Conservation (phyloP, 2,329 filamentous ascomycete genomes). For the Penicillium sp. region DNA sequence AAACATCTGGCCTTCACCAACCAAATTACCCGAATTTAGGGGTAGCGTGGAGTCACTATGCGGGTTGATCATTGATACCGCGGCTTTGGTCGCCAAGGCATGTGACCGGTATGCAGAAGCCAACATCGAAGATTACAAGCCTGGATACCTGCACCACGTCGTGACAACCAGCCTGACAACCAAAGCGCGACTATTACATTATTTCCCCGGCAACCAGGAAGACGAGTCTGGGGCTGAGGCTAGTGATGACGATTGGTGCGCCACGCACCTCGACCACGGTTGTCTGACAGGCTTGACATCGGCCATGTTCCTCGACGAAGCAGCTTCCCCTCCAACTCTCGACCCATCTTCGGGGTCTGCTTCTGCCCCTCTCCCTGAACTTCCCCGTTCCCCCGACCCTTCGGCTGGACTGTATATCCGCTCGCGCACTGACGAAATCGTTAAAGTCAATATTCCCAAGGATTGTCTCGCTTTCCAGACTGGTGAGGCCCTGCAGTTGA, state of each 20-base stretch:
- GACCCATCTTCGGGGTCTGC: constrained; percentile 26
- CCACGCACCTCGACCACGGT: constrained; percentile 74
- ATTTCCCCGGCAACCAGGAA: constrained; percentile 63
- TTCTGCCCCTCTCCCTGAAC: constrained; percentile 60
- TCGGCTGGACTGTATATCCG: constrained; percentile 90
- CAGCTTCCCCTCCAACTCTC: constrained; percentile 37
- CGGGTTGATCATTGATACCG: constrained; percentile 81
- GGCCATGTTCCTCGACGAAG: constrained; percentile 93
- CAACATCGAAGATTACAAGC: constrained; percentile 74
- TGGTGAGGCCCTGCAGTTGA: constrained; percentile 84
- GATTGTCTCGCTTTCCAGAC: constrained; percentile 97
- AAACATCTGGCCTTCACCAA: constrained; percentile 79
- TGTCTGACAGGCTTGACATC: constrained; percentile 92
- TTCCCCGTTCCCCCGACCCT: constrained; percentile 75
- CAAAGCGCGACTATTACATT: constrained; percentile 89
- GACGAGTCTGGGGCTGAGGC: constrained; percentile 59
- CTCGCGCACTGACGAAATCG: constrained; percentile 74
- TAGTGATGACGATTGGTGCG: constrained; percentile 93
- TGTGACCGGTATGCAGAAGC: constrained; percentile 82
- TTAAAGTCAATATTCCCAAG: constrained; percentile 88
- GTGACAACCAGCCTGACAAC: constrained; percentile 83
- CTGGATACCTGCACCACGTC: constrained; percentile 80
- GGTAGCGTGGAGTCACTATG: constrained; percentile 73
- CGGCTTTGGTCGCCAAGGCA: constrained; percentile 81
- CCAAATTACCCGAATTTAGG: constrained; percentile 72